phyloP scores from a whole-genome alignment of 148 eudicot species.

The Chenopodium berlandieri region DNA sequence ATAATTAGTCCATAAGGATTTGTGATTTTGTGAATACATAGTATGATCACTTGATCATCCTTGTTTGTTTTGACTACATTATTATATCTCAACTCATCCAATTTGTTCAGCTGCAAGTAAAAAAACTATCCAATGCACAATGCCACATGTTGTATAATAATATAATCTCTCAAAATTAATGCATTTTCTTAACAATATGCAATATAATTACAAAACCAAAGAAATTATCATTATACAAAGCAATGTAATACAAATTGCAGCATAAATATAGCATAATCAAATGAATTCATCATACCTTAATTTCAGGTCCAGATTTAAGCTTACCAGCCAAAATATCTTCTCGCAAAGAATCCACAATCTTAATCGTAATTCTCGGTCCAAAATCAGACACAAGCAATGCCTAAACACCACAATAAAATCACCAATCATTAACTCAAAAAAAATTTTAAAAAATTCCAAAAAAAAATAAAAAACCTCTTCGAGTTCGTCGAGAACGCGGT shows the following conservation, averaged over 20 bases:
- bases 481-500: conserved; percentile 87
- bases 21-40: too few species aligned
- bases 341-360: conserved; percentile 86
- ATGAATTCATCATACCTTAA: conserved; percentile 53
- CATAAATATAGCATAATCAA: not conserved
- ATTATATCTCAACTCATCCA: not conserved
- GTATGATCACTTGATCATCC: too few species aligned
- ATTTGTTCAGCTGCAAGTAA: not conserved
- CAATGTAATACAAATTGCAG: too few species aligned
- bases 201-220: not conserved
- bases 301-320: conserved; percentile 93
- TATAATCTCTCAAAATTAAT: not conserved
- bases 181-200: not conserved
- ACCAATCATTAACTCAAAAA: not conserved
- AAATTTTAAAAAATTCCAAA: not conserved
- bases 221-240: not conserved
- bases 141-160: too few species aligned
- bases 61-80: not conserved
- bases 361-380: conserved; percentile 88
- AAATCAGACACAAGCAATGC: conserved; percentile 90
- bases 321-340: conserved; percentile 92
- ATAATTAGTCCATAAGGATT: too few species aligned
- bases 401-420: conserved; percentile 31
- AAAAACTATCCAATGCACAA: not conserved
- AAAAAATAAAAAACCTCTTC: conserved; percentile 57